Evolutionary conservation across 176 grass and related monocot genomes (phyloP).

Genomic region (Musa beccarii): DNA sequence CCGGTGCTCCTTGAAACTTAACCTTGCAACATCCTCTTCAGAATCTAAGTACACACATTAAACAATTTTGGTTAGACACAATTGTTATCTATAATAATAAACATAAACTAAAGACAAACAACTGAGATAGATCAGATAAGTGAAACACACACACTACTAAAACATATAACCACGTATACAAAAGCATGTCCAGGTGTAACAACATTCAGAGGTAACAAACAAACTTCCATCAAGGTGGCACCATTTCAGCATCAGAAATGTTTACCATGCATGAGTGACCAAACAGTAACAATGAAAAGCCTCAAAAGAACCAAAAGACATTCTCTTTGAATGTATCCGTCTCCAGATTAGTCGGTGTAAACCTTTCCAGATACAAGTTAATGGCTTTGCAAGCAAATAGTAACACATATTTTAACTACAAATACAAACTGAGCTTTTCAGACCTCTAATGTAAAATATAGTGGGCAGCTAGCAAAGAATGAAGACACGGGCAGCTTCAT

Average conservation of each 20-base stretch:
- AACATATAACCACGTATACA: background rate
- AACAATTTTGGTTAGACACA: background rate
- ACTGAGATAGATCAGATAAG: background rate
- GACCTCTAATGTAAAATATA: too few species aligned
- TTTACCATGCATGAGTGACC: background rate
- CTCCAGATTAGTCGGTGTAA: too few species aligned
- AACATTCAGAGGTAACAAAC: background rate
- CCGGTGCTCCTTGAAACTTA: slow-evolving; percentile 76
- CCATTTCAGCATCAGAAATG: background rate
- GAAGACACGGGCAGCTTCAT: too few species aligned
- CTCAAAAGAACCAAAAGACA: too few species aligned
- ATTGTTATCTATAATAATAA: background rate
- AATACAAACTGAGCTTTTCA: background rate
- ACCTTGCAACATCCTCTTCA: slow-evolving; percentile 21
- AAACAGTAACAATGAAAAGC: background rate
- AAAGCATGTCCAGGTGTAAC: background rate
- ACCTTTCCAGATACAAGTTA: too few species aligned
- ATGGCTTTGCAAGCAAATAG: background rate
- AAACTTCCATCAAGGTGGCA: background rate
- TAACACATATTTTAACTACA: background rate
- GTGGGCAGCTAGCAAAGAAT: too few species aligned
- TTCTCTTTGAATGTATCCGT: too few species aligned
- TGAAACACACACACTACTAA: background rate
- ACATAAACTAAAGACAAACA: slow-evolving; percentile 1
- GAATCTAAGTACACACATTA: slow-evolving; percentile 25